These are phyloP conservation scores for Cladorrhinum sp. DNA, from an alignment of 2,329 filamentous ascomycete genomes.

Conservation along the genomic window DNA sequence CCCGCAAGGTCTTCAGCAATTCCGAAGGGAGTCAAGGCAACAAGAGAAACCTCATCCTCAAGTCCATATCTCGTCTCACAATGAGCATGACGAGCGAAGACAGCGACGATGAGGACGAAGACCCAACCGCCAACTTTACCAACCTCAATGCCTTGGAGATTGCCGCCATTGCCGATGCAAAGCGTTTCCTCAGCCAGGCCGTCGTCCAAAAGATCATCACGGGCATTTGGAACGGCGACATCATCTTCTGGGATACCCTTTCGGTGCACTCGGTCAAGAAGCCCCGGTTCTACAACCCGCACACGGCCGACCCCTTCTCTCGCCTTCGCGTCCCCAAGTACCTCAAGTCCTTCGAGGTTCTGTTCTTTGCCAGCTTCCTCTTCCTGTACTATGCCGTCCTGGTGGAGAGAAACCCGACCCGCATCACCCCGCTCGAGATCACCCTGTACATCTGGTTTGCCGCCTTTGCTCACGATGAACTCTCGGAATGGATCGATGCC, in stretches of 20 bases:
- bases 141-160: conserved; percentile 85
- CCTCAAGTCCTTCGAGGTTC: conserved; percentile 77
- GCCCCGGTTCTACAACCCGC: conserved; percentile 70
- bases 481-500: conserved; percentile 81
- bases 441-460: conserved; percentile 82
- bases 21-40: conserved; percentile 30
- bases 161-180: conserved; percentile 74
- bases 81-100: conserved; percentile 44
- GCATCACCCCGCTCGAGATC: conserved; percentile 66
- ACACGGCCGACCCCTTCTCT: conserved; percentile 68
- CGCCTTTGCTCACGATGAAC: conserved; percentile 83
- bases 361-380: conserved; percentile 76
- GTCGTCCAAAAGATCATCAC: conserved; percentile 80
- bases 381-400: conserved; percentile 84
- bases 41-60: conserved; percentile 49
- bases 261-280: conserved; percentile 70
- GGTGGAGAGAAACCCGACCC: conserved; percentile 64
- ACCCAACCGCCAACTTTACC: conserved; percentile 69
- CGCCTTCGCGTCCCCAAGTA: conserved; percentile 77
- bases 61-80: conserved; percentile 55
- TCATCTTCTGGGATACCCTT: conserved; percentile 83
- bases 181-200: conserved; percentile 77
- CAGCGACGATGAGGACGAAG: conserved; percentile 46
- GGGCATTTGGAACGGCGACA: conserved; percentile 81
- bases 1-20: conserved; percentile 21